Conservation (phyloP, 352 stramenopile genomes). For the Phytophthora fragariaefolia region DNA sequence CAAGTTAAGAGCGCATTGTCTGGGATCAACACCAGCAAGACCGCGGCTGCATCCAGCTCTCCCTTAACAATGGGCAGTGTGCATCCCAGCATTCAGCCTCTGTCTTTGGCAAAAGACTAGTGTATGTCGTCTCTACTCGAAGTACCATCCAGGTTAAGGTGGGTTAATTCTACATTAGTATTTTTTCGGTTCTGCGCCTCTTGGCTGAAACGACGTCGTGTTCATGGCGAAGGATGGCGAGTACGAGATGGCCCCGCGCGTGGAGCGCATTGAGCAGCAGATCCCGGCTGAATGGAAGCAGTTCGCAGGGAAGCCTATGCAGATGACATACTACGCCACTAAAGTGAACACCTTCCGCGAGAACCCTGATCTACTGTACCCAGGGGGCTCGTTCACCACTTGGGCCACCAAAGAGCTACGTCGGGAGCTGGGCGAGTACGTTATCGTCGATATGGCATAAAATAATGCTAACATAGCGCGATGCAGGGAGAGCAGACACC, state of each 20-base stretch:
- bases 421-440: slow-evolving; percentile 47
- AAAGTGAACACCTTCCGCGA: slow-evolving; percentile 71
- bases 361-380: slow-evolving; percentile 51
- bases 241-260: slow-evolving; percentile 50
- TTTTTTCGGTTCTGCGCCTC: background rate
- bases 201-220: background rate
- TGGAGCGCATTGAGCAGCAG: slow-evolving; percentile 62
- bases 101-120: slow-evolving; percentile 29
- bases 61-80: slow-evolving; percentile 33
- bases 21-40: slow-evolving; percentile 12
- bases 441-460: background rate
- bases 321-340: slow-evolving; percentile 67
- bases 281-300: slow-evolving; percentile 52
- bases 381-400: slow-evolving; percentile 50
- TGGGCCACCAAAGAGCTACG: slow-evolving; percentile 52
- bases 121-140: background rate
- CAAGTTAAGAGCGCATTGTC: slow-evolving; percentile 52
- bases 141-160: no score
- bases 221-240: slow-evolving; percentile 26
- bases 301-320: slow-evolving; percentile 58
- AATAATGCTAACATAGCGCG: background rate
- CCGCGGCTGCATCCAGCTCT: slow-evolving; percentile 6
- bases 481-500: slow-evolving; percentile 27
- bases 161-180: background rate
- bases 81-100: slow-evolving; percentile 24